phyloP scores from a whole-genome alignment of 192 early-diverging fungal species.

The Entophlyctis luteolus region DNA sequence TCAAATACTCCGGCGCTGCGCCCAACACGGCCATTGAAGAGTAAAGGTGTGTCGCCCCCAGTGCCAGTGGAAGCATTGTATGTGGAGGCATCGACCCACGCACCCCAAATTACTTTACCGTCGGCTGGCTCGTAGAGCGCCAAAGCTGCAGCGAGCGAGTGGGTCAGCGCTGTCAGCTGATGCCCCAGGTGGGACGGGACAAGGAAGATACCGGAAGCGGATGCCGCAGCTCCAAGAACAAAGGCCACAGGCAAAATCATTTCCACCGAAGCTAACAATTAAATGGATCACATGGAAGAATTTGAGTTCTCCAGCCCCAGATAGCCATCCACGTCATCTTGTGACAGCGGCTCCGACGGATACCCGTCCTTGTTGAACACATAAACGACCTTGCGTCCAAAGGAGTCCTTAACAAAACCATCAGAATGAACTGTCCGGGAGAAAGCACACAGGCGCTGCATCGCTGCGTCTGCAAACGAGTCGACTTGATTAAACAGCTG shows the following conservation, averaged over 20 bases:
- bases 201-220: too few relatives aligned
- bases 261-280: too few relatives aligned
- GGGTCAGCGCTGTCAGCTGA: too few relatives aligned
- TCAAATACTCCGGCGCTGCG: conserved; percentile 37
- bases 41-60: conserved; percentile 29
- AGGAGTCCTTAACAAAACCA: background rate
- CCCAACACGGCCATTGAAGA: conserved; percentile 39
- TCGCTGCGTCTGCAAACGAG: conserved; percentile 1
- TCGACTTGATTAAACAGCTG: conserved; percentile 34
- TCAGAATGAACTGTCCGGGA: background rate
- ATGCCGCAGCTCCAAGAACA: too few relatives aligned
- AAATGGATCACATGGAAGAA: too few relatives aligned
- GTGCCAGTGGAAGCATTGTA: too few relatives aligned
- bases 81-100: conserved; percentile 11
- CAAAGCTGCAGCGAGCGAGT: too few relatives aligned
- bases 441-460: conserved; percentile 19
- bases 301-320: too few relatives aligned
- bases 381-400: background rate
- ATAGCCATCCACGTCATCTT: background rate
- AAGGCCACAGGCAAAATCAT: too few relatives aligned
- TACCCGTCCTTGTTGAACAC: background rate
- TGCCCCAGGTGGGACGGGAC: too few relatives aligned
- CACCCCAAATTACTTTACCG: conserved; percentile 7
- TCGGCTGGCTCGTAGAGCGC: conserved; percentile 24
- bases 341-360: background rate